A percentile compares a stretch with the other conserved stretches of the same genome.
Evolutionary conservation across 192 early-diverging fungal species (phyloP).

Genomic region (Umbelopsis sp.): DNA sequence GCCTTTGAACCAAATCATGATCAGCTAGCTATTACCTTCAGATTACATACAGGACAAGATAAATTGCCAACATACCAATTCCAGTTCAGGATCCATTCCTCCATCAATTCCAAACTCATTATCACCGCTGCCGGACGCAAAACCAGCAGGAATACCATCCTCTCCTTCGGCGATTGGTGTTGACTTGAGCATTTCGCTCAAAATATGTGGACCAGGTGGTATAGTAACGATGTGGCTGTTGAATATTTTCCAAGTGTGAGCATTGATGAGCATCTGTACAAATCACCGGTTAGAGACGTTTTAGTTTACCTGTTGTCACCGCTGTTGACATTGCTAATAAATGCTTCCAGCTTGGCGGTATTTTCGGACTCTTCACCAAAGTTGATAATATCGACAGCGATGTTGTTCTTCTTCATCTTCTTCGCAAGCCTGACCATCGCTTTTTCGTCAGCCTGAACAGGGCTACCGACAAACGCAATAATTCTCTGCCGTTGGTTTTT

Average conservation of each 20-base stretch:
- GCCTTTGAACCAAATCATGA: conserved; percentile 51
- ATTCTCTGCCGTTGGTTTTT: conserved; percentile 94
- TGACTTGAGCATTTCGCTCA: conserved; percentile 84
- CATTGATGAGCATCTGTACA: neutral
- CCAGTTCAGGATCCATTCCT: conserved; percentile 92
- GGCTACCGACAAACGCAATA: conserved; percentile 92
- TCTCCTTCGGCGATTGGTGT: conserved; percentile 88
- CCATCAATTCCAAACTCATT: conserved; percentile 97
- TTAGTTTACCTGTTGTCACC: conserved; percentile 78
- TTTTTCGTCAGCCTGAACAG: conserved; percentile 81
- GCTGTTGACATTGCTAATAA: conserved; percentile 88
- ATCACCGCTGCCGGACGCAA: conserved; percentile 59
- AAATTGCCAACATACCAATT: conserved; percentile 53
- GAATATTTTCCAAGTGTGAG: neutral
- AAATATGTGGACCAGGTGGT: conserved; percentile 91
- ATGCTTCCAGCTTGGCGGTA: conserved; percentile 87
- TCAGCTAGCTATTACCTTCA: neutral
- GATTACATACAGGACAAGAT: neutral
- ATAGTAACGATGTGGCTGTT: conserved; percentile 85
- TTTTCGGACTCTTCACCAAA: conserved; percentile 94
- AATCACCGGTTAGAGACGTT: neutral
- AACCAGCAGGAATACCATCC: conserved; percentile 72
- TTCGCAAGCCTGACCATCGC: conserved; percentile 88
- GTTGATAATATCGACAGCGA: conserved; percentile 92
- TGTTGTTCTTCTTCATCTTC: conserved; percentile 98